phyloP scores from a whole-genome alignment of 495 filamentous ascomycete species.

The Penicillium atrosanguineum region DNA sequence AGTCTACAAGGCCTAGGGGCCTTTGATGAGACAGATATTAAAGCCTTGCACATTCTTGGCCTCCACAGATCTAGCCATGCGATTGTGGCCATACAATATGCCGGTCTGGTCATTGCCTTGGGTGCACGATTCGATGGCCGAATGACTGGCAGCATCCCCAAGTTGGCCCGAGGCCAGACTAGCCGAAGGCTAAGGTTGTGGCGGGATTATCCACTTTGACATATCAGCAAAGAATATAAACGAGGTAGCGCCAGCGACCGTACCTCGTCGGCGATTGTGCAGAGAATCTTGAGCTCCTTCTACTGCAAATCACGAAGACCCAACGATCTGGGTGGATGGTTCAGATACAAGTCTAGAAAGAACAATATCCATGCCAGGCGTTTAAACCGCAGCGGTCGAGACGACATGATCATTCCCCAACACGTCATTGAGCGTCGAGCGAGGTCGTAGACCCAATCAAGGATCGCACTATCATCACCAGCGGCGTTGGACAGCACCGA shows the following conservation, averaged over 20 bases:
- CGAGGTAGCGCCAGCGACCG: conserved; percentile 60
- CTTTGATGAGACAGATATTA: conserved; percentile 57
- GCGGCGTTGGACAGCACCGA: conserved; percentile 93
- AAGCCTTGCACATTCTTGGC: conserved; percentile 61
- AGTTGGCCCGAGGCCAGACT: conserved; percentile 57
- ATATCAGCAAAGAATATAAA: conserved; percentile 64
- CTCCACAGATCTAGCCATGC: conserved; percentile 64
- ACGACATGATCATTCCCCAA: conserved; percentile 77
- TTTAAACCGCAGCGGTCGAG: conserved; percentile 36
- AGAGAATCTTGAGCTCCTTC: conserved; percentile 66
- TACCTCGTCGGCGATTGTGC: conserved; percentile 61
- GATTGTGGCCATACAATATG: conserved; percentile 64
- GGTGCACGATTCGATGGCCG: conserved; percentile 64
- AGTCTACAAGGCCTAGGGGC: too few species aligned
- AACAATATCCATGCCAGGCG: conserved; percentile 64
- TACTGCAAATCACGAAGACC: conserved; percentile 65
- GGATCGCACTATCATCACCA: conserved; percentile 78
- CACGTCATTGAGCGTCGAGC: conserved; percentile 77
- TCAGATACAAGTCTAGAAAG: conserved; percentile 87
- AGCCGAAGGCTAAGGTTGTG: conserved; percentile 53
- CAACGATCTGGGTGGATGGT: conserved; percentile 81
- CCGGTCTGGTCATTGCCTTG: conserved; percentile 61
- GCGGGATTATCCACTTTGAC: conserved; percentile 65
- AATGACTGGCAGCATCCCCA: conserved; percentile 51
- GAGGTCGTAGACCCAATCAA: conserved; percentile 71